These are phyloP conservation scores for Psilocybe azurescens DNA, from an alignment of 768 basidiomycete genomes.

Conservation along the genomic window DNA sequence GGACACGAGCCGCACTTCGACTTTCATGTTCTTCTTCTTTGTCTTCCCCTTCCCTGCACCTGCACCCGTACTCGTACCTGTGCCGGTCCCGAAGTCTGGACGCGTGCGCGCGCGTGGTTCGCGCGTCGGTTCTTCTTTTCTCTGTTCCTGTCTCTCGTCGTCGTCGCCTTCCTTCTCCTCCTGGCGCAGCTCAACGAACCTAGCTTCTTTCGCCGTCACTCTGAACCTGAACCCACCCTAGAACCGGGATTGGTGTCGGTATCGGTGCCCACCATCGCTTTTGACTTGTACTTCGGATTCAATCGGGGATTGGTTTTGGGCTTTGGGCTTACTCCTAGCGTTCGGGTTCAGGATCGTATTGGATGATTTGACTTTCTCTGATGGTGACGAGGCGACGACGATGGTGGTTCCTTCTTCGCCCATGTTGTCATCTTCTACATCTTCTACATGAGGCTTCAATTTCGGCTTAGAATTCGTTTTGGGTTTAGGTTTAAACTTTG, in stretches of 20 bases:
- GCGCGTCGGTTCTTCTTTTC: background rate
- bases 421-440: conserved; percentile 12
- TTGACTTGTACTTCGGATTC: conserved; percentile 5
- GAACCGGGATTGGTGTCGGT: conserved; percentile 18
- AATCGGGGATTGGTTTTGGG: conserved; percentile 11
- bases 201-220: background rate
- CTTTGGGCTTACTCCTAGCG: conserved; percentile 5
- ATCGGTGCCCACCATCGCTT: conserved; percentile 13
- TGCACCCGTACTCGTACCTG: too few relatives aligned
- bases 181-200: background rate
- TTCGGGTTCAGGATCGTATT: background rate
- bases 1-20: too few relatives aligned
- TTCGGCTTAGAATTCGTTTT: too few relatives aligned
- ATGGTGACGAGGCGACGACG: conserved; percentile 16
- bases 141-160: background rate
- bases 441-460: background rate
- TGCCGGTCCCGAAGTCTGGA: too few relatives aligned
- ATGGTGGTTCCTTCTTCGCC: conserved; percentile 5
- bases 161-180: background rate
- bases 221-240: conserved; percentile 16
- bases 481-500: background rate
- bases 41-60: too few relatives aligned
- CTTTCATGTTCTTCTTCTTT: too few relatives aligned
- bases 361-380: background rate
- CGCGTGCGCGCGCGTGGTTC: too few relatives aligned